Evolutionary conservation across 176 grass and related monocot genomes (phyloP).

Genomic region (Carex cristatella): DNA sequence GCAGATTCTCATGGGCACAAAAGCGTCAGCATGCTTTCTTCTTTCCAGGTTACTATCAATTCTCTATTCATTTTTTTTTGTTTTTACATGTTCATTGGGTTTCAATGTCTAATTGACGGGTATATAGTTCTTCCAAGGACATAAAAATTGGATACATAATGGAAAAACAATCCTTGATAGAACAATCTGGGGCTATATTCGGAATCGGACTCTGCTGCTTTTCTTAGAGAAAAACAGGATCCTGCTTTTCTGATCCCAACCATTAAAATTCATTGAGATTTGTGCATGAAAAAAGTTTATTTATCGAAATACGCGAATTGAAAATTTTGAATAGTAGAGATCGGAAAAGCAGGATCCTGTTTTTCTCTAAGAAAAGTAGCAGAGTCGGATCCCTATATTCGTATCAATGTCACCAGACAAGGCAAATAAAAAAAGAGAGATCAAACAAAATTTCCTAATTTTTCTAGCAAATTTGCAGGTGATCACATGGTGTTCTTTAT

Average conservation of each 20-base stretch:
- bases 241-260: no score
- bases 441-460: neutral
- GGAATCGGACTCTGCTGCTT: no score
- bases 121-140: neutral
- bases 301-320: no score
- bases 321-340: no score
- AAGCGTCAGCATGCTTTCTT: conserved; percentile 51
- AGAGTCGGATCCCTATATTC: neutral
- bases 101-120: neutral
- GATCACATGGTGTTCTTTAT: conserved; percentile 75
- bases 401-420: neutral
- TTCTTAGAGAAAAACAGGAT: no score
- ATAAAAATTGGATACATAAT: neutral
- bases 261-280: no score
- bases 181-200: neutral
- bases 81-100: neutral
- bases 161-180: conserved; percentile 4
- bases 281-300: no score
- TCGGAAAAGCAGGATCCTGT: no score
- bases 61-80: neutral
- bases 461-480: conserved; percentile 29
- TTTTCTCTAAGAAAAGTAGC: no score
- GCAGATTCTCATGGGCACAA: conserved; percentile 84
- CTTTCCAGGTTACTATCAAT: conserved; percentile 43
- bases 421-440: neutral